Conservation (phyloP, 495 filamentous ascomycete genomes). For the Recurvomyces mirabilis region DNA sequence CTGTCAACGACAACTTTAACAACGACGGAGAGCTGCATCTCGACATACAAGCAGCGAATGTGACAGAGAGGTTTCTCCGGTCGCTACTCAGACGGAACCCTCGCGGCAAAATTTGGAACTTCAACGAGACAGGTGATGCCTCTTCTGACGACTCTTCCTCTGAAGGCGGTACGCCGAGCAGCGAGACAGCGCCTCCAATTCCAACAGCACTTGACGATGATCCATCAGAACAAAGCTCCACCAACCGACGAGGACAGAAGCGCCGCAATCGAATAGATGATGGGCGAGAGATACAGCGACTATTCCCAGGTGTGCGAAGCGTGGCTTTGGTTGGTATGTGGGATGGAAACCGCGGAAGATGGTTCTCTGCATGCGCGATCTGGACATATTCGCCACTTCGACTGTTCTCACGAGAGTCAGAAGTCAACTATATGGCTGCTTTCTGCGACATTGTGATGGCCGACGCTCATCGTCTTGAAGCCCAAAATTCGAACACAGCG, state of each 20-base stretch:
- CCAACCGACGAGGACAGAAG: not conserved
- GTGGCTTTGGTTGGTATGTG: conserved; percentile 10
- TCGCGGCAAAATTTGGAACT: conserved; percentile 14
- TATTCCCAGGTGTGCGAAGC: conserved; percentile 13
- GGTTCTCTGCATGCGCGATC: conserved; percentile 12
- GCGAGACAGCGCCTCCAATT: not conserved
- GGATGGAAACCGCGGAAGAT: conserved; percentile 10
- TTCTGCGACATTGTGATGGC: conserved; percentile 24
- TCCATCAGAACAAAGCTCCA: not conserved
- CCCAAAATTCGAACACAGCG: conserved; percentile 19
- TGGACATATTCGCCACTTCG: conserved; percentile 15
- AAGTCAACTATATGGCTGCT: conserved; percentile 10
- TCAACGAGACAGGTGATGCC: conserved; percentile 12
- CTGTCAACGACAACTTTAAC: not conserved
- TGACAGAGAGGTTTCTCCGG: conserved; percentile 12
- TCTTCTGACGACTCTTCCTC: conserved; percentile 8
- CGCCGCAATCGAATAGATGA: conserved; percentile 5
- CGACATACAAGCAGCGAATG: not conserved
- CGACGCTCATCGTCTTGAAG: conserved; percentile 21
- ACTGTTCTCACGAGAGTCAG: conserved; percentile 10
- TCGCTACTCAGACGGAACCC: conserved; percentile 5
- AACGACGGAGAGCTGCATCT: not conserved
- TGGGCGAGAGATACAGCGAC: conserved; percentile 5
- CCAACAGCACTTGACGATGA: not conserved
- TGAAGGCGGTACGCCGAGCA: not conserved